A percentile compares a stretch with the other conserved stretches of the same genome.
phyloP scores from a whole-genome alignment of 2,329 filamentous ascomycete genomes.

The Aureobasidium sp. region DNA sequence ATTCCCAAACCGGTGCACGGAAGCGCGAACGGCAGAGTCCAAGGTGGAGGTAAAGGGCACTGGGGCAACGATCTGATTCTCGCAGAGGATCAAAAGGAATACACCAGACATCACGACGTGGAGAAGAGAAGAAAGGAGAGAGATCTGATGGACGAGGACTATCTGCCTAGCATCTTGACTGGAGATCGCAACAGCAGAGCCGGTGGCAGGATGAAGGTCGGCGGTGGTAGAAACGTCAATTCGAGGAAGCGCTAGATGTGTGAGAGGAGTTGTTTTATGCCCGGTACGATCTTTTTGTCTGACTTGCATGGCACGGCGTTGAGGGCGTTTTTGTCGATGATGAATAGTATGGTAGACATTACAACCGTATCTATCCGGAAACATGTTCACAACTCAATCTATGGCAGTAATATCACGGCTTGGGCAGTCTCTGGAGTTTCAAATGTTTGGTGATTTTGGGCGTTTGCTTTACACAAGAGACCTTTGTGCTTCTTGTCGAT shows the following conservation, averaged over 20 bases:
- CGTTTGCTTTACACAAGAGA: background rate
- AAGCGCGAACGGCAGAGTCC: constrained; percentile 66
- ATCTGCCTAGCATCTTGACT: constrained; percentile 73
- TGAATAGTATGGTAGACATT: background rate
- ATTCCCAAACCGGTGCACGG: constrained; percentile 85
- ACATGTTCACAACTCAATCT: no score
- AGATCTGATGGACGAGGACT: constrained; percentile 93
- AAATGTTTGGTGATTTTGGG: background rate
- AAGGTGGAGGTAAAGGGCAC: constrained; percentile 68
- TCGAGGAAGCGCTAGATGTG: constrained; percentile 48
- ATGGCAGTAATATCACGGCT: background rate
- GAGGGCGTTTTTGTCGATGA: background rate
- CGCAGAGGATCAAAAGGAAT: constrained; percentile 95
- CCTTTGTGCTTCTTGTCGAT: background rate
- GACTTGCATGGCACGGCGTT: constrained; percentile 2
- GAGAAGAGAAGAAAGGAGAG: constrained; percentile 59
- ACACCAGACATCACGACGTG: constrained; percentile 53
- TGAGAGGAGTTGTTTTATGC: background rate
- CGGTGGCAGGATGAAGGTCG: constrained; percentile 62
- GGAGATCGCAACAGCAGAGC: constrained; percentile 61
- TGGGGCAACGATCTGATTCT: constrained; percentile 82
- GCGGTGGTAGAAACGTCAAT: constrained; percentile 81
- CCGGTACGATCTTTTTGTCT: background rate
- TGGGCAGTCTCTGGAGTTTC: background rate
- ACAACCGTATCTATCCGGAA: background rate